A percentile compares a stretch with the other conserved stretches of the same genome.
Conservation (phyloP, 345 rosid species). For the Litchi chinensis region DNA sequence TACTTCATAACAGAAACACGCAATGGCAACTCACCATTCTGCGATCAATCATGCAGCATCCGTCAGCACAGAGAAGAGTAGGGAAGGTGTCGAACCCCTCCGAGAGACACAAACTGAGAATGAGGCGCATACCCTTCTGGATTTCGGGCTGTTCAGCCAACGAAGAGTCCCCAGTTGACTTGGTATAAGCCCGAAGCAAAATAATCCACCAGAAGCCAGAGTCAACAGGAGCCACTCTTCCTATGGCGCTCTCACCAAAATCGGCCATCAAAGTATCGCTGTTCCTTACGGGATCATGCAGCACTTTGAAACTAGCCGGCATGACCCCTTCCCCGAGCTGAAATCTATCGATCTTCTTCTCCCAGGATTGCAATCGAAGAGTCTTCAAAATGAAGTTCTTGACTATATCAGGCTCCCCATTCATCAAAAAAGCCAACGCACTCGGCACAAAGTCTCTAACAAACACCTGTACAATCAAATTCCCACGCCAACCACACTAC, state of each 20-base stretch:
- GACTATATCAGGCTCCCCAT: constrained; percentile 82
- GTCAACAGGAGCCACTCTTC: constrained; percentile 97
- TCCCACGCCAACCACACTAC: neutral
- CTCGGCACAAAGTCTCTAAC: constrained; percentile 96
- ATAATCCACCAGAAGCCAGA: constrained; percentile 99
- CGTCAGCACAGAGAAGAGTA: constrained; percentile 95
- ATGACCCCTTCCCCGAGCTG: constrained; percentile 98
- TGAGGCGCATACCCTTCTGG: constrained; percentile 96
- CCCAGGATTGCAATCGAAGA: constrained; percentile 95
- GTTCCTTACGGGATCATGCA: constrained; percentile 87
- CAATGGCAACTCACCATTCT: constrained; percentile 71
- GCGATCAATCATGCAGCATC: constrained; percentile 99
- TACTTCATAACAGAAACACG: neutral
- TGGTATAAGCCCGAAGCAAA: constrained; percentile 87
- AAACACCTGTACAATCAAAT: constrained; percentile 59
- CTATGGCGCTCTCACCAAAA: constrained; percentile 97
- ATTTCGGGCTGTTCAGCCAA: constrained; percentile 89
- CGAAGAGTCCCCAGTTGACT: constrained; percentile 82
- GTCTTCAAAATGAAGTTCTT: constrained; percentile 89
- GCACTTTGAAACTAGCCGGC: constrained; percentile 98
- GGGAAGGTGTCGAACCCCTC: constrained; percentile 99
- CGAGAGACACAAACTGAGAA: constrained; percentile 80
- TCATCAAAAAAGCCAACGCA: constrained; percentile 87
- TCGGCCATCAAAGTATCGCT: constrained; percentile 82
- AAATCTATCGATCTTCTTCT: constrained; percentile 95